Evolutionary conservation across 192 early-diverging fungal species (phyloP).

Genomic region (Phlyctochytrium arcticum): DNA sequence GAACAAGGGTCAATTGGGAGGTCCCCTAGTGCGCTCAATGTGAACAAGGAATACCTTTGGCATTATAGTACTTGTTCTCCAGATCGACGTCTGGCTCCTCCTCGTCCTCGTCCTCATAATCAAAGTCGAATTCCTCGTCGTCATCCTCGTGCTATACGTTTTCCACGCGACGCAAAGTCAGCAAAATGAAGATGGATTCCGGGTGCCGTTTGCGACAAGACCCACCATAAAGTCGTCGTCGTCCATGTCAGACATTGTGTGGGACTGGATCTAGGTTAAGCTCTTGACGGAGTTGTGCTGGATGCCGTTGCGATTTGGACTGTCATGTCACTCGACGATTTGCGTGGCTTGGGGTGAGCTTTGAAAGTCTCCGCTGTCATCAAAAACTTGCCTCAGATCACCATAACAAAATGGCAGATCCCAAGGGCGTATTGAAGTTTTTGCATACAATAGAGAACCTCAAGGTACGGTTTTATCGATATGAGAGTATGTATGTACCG

Average conservation of each 20-base stretch:
- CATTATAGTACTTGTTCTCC: conserved; percentile 88
- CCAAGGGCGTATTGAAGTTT: conserved; percentile 45
- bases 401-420: conserved; percentile 14
- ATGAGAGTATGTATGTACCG: neutral
- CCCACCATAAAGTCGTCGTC: conserved; percentile 40
- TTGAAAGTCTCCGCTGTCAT: no score
- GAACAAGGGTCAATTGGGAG: neutral
- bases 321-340: no score
- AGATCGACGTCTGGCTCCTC: conserved; percentile 78
- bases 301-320: no score
- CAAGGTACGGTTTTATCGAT: conserved; percentile 51
- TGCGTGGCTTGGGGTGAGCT: no score
- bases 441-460: conserved; percentile 75
- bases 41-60: conserved; percentile 59
- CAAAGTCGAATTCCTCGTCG: conserved; percentile 82
- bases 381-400: no score
- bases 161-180: neutral
- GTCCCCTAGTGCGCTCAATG: neutral
- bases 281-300: no score
- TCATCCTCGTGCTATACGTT: conserved; percentile 8
- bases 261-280: no score
- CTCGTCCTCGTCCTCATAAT: conserved; percentile 78
- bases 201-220: neutral
- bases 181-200: neutral
- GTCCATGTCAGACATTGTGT: conserved; percentile 31